Evolutionary conservation across 495 filamentous ascomycete species (phyloP), one percentile per base, ranked within the genome.

Genomic region (Daldinia loculata): DNA sequence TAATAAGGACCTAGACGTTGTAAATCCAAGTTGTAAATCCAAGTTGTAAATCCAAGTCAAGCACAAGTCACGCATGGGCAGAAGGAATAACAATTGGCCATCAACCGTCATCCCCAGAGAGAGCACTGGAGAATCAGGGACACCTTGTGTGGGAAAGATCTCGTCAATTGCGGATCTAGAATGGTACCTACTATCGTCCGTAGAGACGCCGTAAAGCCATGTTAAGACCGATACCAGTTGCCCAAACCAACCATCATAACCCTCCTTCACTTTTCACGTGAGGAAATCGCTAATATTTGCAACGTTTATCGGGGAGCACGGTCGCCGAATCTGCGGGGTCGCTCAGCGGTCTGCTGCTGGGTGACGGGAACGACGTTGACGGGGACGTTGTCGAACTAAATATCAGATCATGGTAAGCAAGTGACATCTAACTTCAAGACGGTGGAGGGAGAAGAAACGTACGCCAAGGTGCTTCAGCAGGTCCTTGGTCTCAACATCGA

Each of bases 401-500:
- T 27, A 7, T 11, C 43, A 22, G 8, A 52, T 36, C 12, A 66
- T 6, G 27, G 45, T 65, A 61, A 61, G 78, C 77, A 48, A 81
- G 67, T 61, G 64, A 65, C 39, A 52, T 6, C 26, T 30, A 19
- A 27, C 41, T 17, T 56, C 6, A 45, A 36, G 50, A 24, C 17
- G 32, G 17, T 30, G 26, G 24, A 32, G 11, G 50, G 17, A 45
- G 26, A 8, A 51, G 26, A 64, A 76, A 93, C 94, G 74, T 94
- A 98, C 95, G 82, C 95, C 95, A 76, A 99, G 87, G 89, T 88
- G 91, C 92, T 98, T 99, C 82, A 99, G 87, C 76, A 99, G 85
- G 80, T 98, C 95, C 89, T 98, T 97, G 79, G 95, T 99, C 84
- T 99, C 96, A 80, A 86, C 79, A 81, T 99, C 95, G 74, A 99